A percentile compares a stretch with the other conserved stretches of the same genome.
Conservation (phyloP, 2,329 filamentous ascomycete species). For the Exophiala calicioides region DNA sequence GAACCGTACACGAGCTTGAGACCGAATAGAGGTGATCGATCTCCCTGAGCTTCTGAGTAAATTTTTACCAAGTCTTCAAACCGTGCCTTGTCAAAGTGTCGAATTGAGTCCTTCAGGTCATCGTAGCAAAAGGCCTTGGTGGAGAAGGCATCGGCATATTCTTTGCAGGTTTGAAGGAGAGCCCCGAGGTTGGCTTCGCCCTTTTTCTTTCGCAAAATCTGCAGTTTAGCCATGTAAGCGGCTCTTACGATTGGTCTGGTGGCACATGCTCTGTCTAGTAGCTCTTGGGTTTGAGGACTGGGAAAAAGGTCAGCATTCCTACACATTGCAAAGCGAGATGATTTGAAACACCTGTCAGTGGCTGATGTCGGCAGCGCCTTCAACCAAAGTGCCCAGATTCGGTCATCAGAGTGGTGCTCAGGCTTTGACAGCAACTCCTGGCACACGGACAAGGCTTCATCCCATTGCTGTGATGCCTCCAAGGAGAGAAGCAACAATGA, state of each 20-base stretch:
- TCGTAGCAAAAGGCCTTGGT: conserved; percentile 49
- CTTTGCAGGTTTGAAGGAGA: conserved; percentile 41
- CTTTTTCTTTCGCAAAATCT: conserved; percentile 31
- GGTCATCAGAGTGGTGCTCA: conserved; percentile 48
- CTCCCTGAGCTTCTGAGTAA: conserved; percentile 33
- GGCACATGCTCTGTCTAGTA: conserved; percentile 17
- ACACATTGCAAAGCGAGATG: neutral
- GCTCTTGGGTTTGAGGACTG: conserved; percentile 7
- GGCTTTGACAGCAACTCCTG: conserved; percentile 38
- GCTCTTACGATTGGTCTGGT: conserved; percentile 15
- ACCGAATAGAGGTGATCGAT: conserved; percentile 17
- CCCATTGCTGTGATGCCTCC: conserved; percentile 42
- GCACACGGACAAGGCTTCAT: conserved; percentile 40
- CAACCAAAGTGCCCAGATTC: conserved; percentile 47
- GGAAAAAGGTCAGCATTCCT: conserved; percentile 2
- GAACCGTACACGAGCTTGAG: conserved; percentile 25
- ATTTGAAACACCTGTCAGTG: conserved; percentile 17
- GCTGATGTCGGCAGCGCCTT: conserved; percentile 34
- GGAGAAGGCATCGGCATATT: conserved; percentile 44
- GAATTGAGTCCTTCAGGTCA: conserved; percentile 39
- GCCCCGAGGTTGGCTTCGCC: conserved; percentile 34
- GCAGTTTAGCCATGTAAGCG: conserved; percentile 21
- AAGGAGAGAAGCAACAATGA: conserved; percentile 41
- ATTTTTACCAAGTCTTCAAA: conserved; percentile 32
- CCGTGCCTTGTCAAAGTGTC: conserved; percentile 18